A percentile compares a stretch with the other conserved stretches of the same genome.
Evolutionary conservation across 371 early-diverging fungal genomes (phyloP).

Genomic region (Mortierella sp.): DNA sequence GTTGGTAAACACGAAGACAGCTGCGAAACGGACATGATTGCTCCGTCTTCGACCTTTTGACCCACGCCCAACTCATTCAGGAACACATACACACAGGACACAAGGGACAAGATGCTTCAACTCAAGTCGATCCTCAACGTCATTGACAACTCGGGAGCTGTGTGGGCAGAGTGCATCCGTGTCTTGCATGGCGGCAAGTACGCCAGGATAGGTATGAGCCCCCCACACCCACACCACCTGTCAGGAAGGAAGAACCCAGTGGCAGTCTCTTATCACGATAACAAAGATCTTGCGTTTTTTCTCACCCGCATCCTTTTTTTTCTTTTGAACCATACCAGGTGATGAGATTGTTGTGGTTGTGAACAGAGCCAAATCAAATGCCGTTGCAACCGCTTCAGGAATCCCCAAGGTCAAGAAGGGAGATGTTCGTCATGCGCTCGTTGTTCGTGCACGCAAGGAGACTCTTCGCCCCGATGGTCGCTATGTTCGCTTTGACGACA

Average conservation of each 20-base stretch:
- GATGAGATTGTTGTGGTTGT: slow-evolving; percentile 97
- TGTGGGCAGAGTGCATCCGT: slow-evolving; percentile 95
- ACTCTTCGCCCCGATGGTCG: slow-evolving; percentile 93
- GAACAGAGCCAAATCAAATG: slow-evolving; percentile 89
- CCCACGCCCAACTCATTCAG: background rate
- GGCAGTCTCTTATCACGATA: background rate
- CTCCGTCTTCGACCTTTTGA: background rate
- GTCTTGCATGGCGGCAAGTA: slow-evolving; percentile 88
- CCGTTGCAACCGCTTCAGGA: slow-evolving; percentile 63
- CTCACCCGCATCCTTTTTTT: background rate
- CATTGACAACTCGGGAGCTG: slow-evolving; percentile 96
- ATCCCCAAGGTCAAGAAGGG: slow-evolving; percentile 92
- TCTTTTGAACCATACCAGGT: slow-evolving; percentile 60
- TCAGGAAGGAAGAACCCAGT: background rate
- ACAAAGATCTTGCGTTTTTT: background rate
- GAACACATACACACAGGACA: background rate
- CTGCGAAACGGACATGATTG: too few species aligned
- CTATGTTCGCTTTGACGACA: slow-evolving; percentile 95
- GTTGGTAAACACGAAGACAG: too few species aligned
- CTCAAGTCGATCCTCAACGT: slow-evolving; percentile 87
- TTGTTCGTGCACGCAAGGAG: slow-evolving; percentile 94
- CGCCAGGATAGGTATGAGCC: slow-evolving; percentile 71
- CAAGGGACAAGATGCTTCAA: slow-evolving; percentile 74
- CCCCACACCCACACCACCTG: background rate
- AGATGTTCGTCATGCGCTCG: slow-evolving; percentile 92